phyloP scores from a whole-genome alignment of 371 early-diverging fungal species.

The Smittium mucronatum region DNA sequence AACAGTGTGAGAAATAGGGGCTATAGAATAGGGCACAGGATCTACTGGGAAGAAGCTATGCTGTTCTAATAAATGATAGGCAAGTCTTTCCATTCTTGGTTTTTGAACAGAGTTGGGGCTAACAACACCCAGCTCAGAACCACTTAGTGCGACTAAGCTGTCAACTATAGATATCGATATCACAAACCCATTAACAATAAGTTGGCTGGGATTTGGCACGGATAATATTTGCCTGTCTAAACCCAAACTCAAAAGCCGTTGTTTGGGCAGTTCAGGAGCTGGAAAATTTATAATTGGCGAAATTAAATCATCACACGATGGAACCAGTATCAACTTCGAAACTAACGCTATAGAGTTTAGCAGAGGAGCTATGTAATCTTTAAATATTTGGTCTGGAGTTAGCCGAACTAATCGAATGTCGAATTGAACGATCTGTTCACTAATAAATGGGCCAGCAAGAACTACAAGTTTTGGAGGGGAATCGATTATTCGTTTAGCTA shows the following conservation, averaged over 20 bases:
- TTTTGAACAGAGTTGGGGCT: not conserved
- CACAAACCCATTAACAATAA: not conserved
- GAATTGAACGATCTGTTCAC: not conserved
- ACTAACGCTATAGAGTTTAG: not conserved
- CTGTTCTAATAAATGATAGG: not conserved
- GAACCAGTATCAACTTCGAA: conserved; percentile 6
- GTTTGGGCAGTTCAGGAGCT: not conserved
- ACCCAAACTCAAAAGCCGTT: not conserved
- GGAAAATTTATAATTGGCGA: not conserved
- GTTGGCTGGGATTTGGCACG: not conserved
- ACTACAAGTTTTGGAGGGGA: not conserved
- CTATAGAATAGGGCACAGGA: not conserved
- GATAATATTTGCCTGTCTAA: not conserved
- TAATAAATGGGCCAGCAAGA: conserved; percentile 8
- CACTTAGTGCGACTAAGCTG: not conserved
- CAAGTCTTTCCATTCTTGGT: not conserved
- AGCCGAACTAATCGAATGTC: not conserved
- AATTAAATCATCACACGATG: conserved; percentile 1
- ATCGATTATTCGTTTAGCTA: not conserved
- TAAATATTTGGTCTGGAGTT: conserved; percentile 7
- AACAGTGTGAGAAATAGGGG: not conserved
- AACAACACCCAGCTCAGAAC: not conserved
- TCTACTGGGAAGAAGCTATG: not conserved
- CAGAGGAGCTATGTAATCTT: not conserved
- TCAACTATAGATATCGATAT: not conserved